Conservation (phyloP, 371 early-diverging fungal genomes). For the Mucor ambiguus region DNA sequence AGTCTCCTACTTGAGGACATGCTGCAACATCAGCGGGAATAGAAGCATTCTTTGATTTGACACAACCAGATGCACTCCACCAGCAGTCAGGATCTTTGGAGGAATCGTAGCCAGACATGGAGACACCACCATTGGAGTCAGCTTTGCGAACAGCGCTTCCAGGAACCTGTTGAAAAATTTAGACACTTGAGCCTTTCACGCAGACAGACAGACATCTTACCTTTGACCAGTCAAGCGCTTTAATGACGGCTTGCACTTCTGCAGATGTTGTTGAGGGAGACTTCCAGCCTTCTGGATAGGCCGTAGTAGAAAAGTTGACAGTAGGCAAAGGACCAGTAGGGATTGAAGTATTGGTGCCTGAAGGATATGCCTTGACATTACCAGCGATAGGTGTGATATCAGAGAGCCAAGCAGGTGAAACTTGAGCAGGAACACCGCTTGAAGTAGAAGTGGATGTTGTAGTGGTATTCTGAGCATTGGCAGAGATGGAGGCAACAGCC, state of each 20-base stretch:
- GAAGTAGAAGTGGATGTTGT: constrained; percentile 11
- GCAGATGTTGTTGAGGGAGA: constrained; percentile 31
- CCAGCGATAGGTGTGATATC: constrained; percentile 24
- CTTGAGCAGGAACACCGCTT: constrained; percentile 25
- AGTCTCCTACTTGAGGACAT: constrained; percentile 45
- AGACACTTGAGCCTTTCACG: background rate
- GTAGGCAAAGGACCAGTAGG: constrained; percentile 36
- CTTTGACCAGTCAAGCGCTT: constrained; percentile 45
- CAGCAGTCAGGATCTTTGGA: constrained; percentile 32
- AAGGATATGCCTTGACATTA: constrained; percentile 23
- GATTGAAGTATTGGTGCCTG: constrained; percentile 16
- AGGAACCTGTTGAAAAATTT: constrained; percentile 19
- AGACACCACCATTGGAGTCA: constrained; percentile 23
- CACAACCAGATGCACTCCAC: constrained; percentile 44
- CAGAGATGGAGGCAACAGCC: constrained; percentile 1
- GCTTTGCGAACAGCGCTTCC: constrained; percentile 34
- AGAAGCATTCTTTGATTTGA: constrained; percentile 38
- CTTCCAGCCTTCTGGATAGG: constrained; percentile 46
- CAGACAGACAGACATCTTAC: constrained; percentile 5
- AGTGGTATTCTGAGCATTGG: constrained; percentile 16
- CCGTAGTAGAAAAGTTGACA: constrained; percentile 18
- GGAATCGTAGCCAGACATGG: constrained; percentile 26
- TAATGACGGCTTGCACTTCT: constrained; percentile 41
- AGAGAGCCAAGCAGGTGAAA: constrained; percentile 29
- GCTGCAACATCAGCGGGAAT: constrained; percentile 43